Evolutionary conservation across 2,329 filamentous ascomycete species (phyloP), one percentile per base, ranked within the genome.

Genomic region (Myriosclerotinia scirpicola): DNA sequence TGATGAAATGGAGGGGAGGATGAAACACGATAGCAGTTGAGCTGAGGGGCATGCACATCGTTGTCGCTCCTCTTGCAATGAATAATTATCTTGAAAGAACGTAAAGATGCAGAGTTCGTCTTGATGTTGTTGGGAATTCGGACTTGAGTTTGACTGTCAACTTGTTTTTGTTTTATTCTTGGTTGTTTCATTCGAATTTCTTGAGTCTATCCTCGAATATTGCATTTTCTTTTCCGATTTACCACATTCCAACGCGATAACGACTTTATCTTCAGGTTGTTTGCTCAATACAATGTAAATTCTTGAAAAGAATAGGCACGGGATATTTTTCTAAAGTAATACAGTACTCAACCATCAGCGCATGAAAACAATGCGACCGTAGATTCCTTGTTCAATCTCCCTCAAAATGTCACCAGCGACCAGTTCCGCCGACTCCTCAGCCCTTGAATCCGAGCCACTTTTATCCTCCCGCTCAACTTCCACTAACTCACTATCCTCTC

Each of bases 391-490:
- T 7, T 48, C 56, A 34, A 50, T n/a, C 20, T 60, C 12, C 54
- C 15, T 15, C 30, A 17, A 17, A 2, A 60, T 60, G 34, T 38
- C n/a, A n/a, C 46, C 64, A 36, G 22, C 48, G 5, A 44, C 54
- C 34, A 22, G 12, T 22, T 30, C 42, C 12, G 20, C 53, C 26
- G 54, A 65, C n/a, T 42, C 61, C 17, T 64, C 54, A n/a, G 56
- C 42, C 4, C 56, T 60, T 26, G 44, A 63, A 7, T 30, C 46
- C 55, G 53, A 67, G 20, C 70, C 70, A 20, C 66, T 71, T 50
- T 63, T 71, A 20, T 66, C 69, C 4, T 65, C 67, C 20, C 59
- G 60, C 67, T 50, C 69, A 62, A n/a, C 65, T 60, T 50, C 67
- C 68, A n/a, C 54, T 34, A 48, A 59, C 12, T 62, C 52, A 2